These are phyloP conservation scores for Botrytis fabae DNA, from an alignment of 2,329 filamentous ascomycete species.

Conservation along the genomic window DNA sequence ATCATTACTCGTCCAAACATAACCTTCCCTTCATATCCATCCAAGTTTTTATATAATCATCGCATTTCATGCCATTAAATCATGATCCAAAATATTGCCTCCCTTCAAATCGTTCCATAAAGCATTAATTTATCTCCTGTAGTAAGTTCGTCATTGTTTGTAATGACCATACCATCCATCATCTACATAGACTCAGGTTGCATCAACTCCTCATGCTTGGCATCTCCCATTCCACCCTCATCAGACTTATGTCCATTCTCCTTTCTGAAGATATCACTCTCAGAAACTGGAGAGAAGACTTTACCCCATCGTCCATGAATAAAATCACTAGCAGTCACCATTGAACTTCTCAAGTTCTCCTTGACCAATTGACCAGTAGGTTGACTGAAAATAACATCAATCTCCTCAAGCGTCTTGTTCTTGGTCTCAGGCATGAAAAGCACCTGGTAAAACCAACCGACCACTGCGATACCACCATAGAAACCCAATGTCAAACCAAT, in stretches of 20 bases:
- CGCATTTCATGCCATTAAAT: not conserved
- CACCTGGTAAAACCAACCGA: slow-evolving; percentile 72
- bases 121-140: not conserved
- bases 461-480: slow-evolving; percentile 70
- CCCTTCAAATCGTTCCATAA: not conserved
- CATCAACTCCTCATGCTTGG: slow-evolving; percentile 31
- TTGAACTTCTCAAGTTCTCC: slow-evolving; percentile 52
- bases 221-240: slow-evolving; percentile 26
- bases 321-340: slow-evolving; percentile 37
- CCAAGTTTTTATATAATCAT: slow-evolving; percentile 9
- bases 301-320: slow-evolving; percentile 35
- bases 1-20: slow-evolving; percentile 12
- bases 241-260: slow-evolving; percentile 33
- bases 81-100: not conserved
- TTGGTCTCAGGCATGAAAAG: slow-evolving; percentile 77
- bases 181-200: slow-evolving; percentile 15
- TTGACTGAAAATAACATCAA: slow-evolving; percentile 64
- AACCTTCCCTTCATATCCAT: not conserved
- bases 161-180: not conserved
- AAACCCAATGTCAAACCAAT: slow-evolving; percentile 69
- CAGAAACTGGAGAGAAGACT: slow-evolving; percentile 36
- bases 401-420: slow-evolving; percentile 66
- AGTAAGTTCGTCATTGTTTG: not conserved
- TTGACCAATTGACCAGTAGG: slow-evolving; percentile 63
- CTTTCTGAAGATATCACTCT: slow-evolving; percentile 37